Percentiles rank a stretch among this genome's conserved stretches.
Evolutionary conservation across 1,284 basidiomycete species (phyloP).

Genomic region (Cystobasidium pallidum): DNA sequence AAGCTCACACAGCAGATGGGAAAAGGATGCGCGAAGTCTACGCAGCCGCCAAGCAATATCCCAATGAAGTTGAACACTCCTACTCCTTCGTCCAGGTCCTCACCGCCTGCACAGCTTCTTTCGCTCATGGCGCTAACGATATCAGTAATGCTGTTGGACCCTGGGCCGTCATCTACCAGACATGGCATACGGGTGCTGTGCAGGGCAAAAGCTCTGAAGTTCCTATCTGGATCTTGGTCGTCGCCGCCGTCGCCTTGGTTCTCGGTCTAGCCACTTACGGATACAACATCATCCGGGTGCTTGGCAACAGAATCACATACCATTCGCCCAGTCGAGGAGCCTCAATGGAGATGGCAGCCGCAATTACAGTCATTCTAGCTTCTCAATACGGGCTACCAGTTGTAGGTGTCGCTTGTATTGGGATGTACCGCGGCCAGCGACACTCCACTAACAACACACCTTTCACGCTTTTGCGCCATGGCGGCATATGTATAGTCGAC

Average conservation of each 20-base stretch:
- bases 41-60: constrained; percentile 58
- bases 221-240: constrained; percentile 60
- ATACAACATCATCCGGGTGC: constrained; percentile 54
- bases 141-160: constrained; percentile 59
- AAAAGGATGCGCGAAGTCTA: constrained; percentile 58
- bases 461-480: too few species aligned
- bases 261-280: constrained; percentile 60
- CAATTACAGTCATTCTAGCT: constrained; percentile 60
- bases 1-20: constrained; percentile 55
- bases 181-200: constrained; percentile 57
- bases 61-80: constrained; percentile 61
- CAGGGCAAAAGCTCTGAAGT: constrained; percentile 55
- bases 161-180: constrained; percentile 56
- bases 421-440: too few species aligned
- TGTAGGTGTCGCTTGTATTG: constrained; percentile 43
- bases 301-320: constrained; percentile 59
- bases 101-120: constrained; percentile 62
- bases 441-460: too few species aligned
- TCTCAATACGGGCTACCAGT: constrained; percentile 56
- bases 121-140: constrained; percentile 59
- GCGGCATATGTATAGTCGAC: too few species aligned
- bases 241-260: constrained; percentile 58
- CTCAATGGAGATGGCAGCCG: constrained; percentile 61
- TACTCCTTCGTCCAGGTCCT: constrained; percentile 62
- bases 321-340: constrained; percentile 61